Conservation (phyloP, 1,139 yeast species). For the Sugiyamaella xylanicola region DNA sequence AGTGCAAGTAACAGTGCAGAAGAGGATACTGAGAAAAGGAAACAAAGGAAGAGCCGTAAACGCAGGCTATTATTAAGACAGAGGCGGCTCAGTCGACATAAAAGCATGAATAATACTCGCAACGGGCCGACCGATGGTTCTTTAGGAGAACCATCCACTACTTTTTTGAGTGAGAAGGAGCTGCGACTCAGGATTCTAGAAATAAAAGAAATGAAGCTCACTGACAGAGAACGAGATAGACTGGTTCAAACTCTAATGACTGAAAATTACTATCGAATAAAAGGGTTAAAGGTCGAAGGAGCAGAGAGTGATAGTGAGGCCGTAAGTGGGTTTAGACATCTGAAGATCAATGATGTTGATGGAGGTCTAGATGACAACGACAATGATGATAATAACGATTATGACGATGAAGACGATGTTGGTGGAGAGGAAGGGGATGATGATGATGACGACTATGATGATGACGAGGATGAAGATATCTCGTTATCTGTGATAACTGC, state of each 20-base stretch:
- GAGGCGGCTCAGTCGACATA: constrained; percentile 13
- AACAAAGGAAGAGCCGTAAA: constrained; percentile 5
- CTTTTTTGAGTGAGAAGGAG: constrained; percentile 29
- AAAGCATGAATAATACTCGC: constrained; percentile 6
- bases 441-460: constrained; percentile 33
- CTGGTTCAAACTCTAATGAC: constrained; percentile 77
- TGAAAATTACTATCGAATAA: constrained; percentile 59
- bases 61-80: constrained; percentile 9
- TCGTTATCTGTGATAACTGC: constrained; percentile 46
- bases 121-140: background rate
- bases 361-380: constrained; percentile 29
- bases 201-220: constrained; percentile 53
- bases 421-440: constrained; percentile 33
- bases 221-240: constrained; percentile 59
- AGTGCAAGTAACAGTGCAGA: constrained; percentile 21
- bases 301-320: constrained; percentile 13
- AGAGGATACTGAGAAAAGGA: constrained; percentile 4
- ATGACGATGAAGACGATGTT: constrained; percentile 26
- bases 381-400: constrained; percentile 16
- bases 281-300: constrained; percentile 25
- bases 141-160: constrained; percentile 9
- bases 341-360: background rate
- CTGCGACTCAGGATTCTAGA: constrained; percentile 58
- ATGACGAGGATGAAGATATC: constrained; percentile 26
- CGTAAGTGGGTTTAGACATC: background rate